phyloP scores from a whole-genome alignment of 345 rosid genomes.

The Excoecaria cochinchinensis region DNA sequence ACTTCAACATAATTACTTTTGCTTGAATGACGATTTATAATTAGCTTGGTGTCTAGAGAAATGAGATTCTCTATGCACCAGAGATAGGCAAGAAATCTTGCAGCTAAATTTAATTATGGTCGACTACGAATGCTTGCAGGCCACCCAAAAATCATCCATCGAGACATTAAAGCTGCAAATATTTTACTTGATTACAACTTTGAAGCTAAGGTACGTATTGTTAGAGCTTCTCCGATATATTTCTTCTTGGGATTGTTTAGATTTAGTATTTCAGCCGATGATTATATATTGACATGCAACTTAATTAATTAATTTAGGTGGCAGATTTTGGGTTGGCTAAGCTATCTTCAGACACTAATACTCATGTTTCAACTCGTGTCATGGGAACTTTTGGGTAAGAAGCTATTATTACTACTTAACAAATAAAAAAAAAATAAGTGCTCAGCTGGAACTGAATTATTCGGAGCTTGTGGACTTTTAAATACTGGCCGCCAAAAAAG shows the following conservation, averaged over 20 bases:
- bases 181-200: conserved; percentile 71
- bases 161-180: conserved; percentile 88
- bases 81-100: too few relatives aligned
- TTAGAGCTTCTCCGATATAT: neutral
- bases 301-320: conserved; percentile 43
- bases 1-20: too few relatives aligned
- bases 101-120: too few relatives aligned
- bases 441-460: too few relatives aligned
- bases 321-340: conserved; percentile 96
- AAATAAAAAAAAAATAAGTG: too few relatives aligned
- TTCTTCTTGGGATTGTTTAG: neutral
- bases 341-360: conserved; percentile 56
- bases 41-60: too few relatives aligned
- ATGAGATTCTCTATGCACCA: too few relatives aligned
- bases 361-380: conserved; percentile 90
- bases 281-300: neutral
- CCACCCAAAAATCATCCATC: conserved; percentile 83
- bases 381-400: conserved; percentile 95
- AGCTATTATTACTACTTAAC: neutral
- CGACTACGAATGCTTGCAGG: conserved; percentile 39
- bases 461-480: too few relatives aligned
- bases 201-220: conserved; percentile 62
- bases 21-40: too few relatives aligned
- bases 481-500: too few relatives aligned
- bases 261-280: neutral